These are phyloP conservation scores for Colletotrichum coccodes DNA, from an alignment of 2,329 filamentous ascomycete genomes.

Conservation along the genomic window DNA sequence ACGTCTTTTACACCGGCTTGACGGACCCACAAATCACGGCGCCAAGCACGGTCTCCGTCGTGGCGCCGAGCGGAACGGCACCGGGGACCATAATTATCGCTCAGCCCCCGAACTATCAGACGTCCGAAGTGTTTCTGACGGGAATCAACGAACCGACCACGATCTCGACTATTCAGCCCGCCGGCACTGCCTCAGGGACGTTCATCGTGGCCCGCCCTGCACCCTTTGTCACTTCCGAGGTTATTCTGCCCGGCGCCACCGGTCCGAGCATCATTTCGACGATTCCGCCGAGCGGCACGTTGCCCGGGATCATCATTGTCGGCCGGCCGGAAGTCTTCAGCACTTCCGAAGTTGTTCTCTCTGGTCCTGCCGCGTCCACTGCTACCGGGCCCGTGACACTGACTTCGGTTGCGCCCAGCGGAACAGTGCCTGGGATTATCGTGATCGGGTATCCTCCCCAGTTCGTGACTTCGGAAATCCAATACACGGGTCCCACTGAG, in stretches of 20 bases:
- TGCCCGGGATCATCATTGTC: constrained; percentile 10
- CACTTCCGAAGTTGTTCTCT: constrained; percentile 17
- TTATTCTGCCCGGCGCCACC: neutral
- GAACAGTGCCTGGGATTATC: constrained; percentile 3
- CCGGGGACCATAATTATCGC: constrained; percentile 18
- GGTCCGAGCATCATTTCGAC: neutral
- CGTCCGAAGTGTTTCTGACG: neutral
- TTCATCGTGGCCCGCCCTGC: constrained; percentile 19
- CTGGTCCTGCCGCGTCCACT: neutral
- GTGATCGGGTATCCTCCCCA: constrained; percentile 1
- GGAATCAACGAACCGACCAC: constrained; percentile 1
- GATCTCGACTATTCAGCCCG: constrained; percentile 4
- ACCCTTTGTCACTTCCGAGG: neutral
- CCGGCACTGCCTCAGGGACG: constrained; percentile 19
- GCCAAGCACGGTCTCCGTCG: constrained; percentile 1
- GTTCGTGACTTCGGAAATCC: neutral
- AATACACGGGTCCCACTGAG: neutral
- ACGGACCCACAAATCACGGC: constrained; percentile 5
- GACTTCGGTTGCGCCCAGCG: constrained; percentile 12
- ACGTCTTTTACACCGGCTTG: neutral
- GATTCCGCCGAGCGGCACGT: constrained; percentile 14
- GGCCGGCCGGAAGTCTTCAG: constrained; percentile 4
- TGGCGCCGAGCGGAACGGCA: neutral
- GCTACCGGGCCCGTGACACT: neutral
- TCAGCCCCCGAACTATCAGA: neutral